Evolutionary conservation across 139 green algal genomes (phyloP), one percentile per base, ranked within the genome.

Genomic region (Tetradesmus obliquus): DNA sequence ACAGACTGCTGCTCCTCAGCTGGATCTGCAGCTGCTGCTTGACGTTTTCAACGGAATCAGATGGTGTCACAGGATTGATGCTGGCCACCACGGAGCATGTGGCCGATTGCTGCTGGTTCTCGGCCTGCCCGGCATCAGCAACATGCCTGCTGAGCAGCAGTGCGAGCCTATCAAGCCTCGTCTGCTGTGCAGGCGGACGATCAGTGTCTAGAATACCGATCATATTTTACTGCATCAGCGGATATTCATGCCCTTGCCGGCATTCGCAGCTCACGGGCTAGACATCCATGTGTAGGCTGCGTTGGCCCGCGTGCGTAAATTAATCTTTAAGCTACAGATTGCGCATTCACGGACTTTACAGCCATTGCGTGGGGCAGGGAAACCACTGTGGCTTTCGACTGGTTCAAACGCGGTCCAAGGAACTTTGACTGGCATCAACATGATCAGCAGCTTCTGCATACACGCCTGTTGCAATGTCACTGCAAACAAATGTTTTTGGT

Each of bases 191-290:
- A 19, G 55, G 55, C 82, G n/a, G 20, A 20, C 82, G 51, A 53
- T 19, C 20, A n/a, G 82, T 87, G 55, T 87, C 55, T 87, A 87
- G 72, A 8, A 87, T n/a, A 15, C 54, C 54, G 32, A 87, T 45
- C 82, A 87, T 87, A 45, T 55, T 55, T 51, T 45, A 32, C 62
- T 66, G 10, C 66, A 76, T 7, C 66, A 76, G 66, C 66, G 66
- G 32, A 45, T 45, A 45, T 45, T 45, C 32, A 45, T 45, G 32
- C 32, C 32, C 32, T 45, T 45, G 32, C 32, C 32, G 32, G 32
- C 32, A 45, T 45, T 45, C 32, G 32, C 32, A 45, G 32, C 32
- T 45, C 32, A 45, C 32, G 32, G 32, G 32, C 32, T 45, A 45
- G 32, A 45, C 32, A 45, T 45, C 32, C 32, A 45, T 45, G 32